Base-by-base conservation (phyloP, 345 rosid species). In the Xanthoceras sorbifolium region DNA sequence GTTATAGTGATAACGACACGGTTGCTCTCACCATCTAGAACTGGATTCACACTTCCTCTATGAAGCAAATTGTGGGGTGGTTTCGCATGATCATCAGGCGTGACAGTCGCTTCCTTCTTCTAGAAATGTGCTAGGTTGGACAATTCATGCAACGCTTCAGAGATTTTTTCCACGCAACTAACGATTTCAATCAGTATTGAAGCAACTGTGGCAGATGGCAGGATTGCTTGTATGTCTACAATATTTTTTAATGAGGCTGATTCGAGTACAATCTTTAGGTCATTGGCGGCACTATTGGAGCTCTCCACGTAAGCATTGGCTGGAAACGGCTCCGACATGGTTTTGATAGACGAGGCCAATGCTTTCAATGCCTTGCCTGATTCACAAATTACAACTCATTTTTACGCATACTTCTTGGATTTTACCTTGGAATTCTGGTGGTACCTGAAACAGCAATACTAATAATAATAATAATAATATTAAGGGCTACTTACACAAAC, bases 161-260 rank as follows among this genome's bases (percentile, higher is more conserved):
- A 85, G 64, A 94, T 84, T 44, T 84, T 83, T 55, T 91, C 91
- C 4, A 85, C 78, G 57, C 81, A 84, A 14, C 77, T 78, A 17
- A 82, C 94, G 4, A 87, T 79, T 29, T 90, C 89, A 6, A 85
- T 77, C 48, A 94, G 72, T 10, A 89, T 71, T n/a, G 95, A 90
- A 67, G 89, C 94, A 20, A 89, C 82, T 4, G 93, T 86, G 14
- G 88, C 88, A 36, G 80, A 87, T 0, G 93, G 89, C 18, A 90
- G 82, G 10, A 88, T 81, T 59, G 82, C 84, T n/a, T 84, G 80
- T 20, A 91, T 67, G 70, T 82, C 84, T 71, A 75, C 66, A 46
- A n/a, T n/a, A n/a, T 80, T 71, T 78, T 83, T 82, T 7, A 78
- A 15, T 3, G 72, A 73, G 62, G 67, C 78, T 6, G 76, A 78